Evolutionary conservation across 2,329 filamentous ascomycete genomes (phyloP).

Genomic region (Cryoendolithus antarcticus): DNA sequence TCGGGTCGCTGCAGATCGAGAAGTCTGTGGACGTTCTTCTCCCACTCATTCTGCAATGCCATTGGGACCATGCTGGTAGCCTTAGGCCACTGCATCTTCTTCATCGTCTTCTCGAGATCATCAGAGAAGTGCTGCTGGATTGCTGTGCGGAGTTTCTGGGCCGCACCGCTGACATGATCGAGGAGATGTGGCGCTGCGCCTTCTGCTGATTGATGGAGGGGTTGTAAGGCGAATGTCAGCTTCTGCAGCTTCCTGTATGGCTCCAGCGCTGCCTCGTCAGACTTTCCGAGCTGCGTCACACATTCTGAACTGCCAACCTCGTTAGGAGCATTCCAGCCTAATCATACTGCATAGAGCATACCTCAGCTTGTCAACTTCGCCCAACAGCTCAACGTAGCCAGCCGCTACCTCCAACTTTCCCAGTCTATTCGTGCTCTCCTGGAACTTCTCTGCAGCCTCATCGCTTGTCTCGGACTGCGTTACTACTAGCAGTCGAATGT

Average conservation of each 20-base stretch:
- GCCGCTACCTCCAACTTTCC: slow-evolving; percentile 67
- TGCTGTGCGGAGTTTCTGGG: slow-evolving; percentile 55
- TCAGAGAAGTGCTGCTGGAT: slow-evolving; percentile 67
- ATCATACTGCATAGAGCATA: slow-evolving; percentile 18
- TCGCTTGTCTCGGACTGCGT: slow-evolving; percentile 72
- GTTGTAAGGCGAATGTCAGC: slow-evolving; percentile 51
- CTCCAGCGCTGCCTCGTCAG: slow-evolving; percentile 42
- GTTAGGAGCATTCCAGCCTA: slow-evolving; percentile 3
- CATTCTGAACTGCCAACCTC: slow-evolving; percentile 24
- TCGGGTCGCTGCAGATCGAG: slow-evolving; percentile 70
- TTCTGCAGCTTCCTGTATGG: slow-evolving; percentile 65
- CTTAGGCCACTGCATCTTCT: slow-evolving; percentile 67
- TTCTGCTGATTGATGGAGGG: slow-evolving; percentile 62
- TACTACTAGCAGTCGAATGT: slow-evolving; percentile 60
- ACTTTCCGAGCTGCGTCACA: slow-evolving; percentile 31
- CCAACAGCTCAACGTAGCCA: slow-evolving; percentile 65
- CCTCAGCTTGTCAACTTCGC: slow-evolving; percentile 65
- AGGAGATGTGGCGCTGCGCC: slow-evolving; percentile 78
- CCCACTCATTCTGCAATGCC: slow-evolving; percentile 61
- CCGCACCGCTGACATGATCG: slow-evolving; percentile 55
- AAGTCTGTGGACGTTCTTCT: slow-evolving; percentile 62
- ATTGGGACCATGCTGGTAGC: slow-evolving; percentile 48
- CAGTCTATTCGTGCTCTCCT: slow-evolving; percentile 67
- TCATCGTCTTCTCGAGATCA: slow-evolving; percentile 61
- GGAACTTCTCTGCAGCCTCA: slow-evolving; percentile 66